A percentile compares a stretch with the other conserved stretches of the same genome.
These are phyloP conservation scores for Kodamaea leandrae DNA, from an alignment of 805 yeast genomes.

Conservation along the genomic window DNA sequence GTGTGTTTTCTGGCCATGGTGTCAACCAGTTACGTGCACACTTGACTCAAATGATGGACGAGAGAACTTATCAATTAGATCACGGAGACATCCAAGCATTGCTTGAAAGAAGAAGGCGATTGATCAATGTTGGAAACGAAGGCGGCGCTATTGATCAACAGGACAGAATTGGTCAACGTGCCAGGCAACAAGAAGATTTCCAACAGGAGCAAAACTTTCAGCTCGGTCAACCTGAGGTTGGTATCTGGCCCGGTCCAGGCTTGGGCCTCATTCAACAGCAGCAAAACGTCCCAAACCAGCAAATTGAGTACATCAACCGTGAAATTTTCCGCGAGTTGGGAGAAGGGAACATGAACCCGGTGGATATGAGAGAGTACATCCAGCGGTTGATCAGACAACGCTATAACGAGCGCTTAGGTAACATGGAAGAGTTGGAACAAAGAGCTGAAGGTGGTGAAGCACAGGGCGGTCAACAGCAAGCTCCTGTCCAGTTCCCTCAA, in stretches of 20 bases:
- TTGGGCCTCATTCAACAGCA: conserved; percentile 12
- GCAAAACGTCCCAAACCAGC: conserved; percentile 16
- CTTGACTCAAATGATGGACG: conserved; percentile 48
- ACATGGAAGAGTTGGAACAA: conserved; percentile 11
- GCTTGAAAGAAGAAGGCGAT: conserved; percentile 28
- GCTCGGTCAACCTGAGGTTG: conserved; percentile 8
- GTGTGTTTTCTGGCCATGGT: conserved; percentile 92
- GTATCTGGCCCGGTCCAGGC: conserved; percentile 23
- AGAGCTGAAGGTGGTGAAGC: conserved; percentile 6
- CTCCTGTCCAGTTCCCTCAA: background rate
- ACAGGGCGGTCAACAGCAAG: conserved; percentile 3
- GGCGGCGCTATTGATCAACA: background rate
- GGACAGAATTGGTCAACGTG: background rate
- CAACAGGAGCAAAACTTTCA: conserved; percentile 6
- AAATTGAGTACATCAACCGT: conserved; percentile 26
- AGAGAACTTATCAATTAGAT: conserved; percentile 31
- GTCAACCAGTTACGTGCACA: conserved; percentile 73
- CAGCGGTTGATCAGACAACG: conserved; percentile 21
- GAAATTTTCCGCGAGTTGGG: conserved; percentile 31
- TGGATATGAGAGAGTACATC: conserved; percentile 32
- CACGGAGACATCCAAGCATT: conserved; percentile 31
- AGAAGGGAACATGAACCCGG: conserved; percentile 29
- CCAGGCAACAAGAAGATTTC: conserved; percentile 1
- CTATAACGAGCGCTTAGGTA: conserved; percentile 23
- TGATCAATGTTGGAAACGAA: conserved; percentile 15